Conservation (phyloP, 2,329 filamentous ascomycete species). For the Coniochaeta hoffmannii region DNA sequence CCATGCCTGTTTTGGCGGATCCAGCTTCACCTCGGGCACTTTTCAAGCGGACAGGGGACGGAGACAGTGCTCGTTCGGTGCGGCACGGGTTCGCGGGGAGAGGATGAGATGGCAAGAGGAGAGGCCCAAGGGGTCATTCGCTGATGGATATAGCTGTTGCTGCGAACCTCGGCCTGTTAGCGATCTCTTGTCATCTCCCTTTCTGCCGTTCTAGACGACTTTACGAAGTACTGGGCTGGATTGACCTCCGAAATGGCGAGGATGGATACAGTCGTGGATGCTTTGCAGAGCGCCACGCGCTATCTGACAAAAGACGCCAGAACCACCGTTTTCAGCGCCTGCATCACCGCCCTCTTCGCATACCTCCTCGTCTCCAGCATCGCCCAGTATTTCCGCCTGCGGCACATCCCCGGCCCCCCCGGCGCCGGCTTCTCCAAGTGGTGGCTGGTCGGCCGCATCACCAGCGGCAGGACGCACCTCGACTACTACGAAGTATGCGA, state of each 20-base stretch:
- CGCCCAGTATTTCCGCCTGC: conserved; percentile 21
- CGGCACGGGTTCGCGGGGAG: too few relatives aligned
- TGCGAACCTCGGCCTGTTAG: too few relatives aligned
- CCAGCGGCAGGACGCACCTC: conserved; percentile 24
- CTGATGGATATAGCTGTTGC: too few relatives aligned
- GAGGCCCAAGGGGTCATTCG: too few relatives aligned
- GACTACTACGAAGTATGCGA: conserved; percentile 26
- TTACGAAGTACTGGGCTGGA: too few relatives aligned
- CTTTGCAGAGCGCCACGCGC: background rate
- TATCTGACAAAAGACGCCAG: background rate
- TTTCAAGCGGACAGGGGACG: too few relatives aligned
- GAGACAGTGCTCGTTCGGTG: too few relatives aligned
- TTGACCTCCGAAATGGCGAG: background rate
- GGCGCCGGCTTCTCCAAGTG: conserved; percentile 29
- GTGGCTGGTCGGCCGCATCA: conserved; percentile 27
- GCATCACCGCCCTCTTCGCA: background rate
- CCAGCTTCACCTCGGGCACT: too few relatives aligned
- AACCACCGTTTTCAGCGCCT: background rate
- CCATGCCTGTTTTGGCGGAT: too few relatives aligned
- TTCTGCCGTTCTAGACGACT: too few relatives aligned
- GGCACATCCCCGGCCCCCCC: conserved; percentile 31
- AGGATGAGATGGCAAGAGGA: too few relatives aligned
- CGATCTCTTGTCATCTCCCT: too few relatives aligned
- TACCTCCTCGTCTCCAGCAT: background rate
- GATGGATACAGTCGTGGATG: background rate